Conservation (phyloP, 78 protist species). For the Chrysochromulina tobinii region DNA sequence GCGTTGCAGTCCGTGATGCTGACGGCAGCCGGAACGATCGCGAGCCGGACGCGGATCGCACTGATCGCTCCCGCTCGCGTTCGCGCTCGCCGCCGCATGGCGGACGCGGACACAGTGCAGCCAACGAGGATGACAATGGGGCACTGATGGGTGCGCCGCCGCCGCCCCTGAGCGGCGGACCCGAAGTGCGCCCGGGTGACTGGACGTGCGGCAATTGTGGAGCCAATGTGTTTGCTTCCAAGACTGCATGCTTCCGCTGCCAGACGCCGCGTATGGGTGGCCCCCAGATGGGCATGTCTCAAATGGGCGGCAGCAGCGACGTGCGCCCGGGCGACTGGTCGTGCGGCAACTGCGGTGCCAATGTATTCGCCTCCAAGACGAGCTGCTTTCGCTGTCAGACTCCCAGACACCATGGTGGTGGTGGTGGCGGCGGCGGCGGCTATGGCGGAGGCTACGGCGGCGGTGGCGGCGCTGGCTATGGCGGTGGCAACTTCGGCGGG, state of each 20-base stretch:
- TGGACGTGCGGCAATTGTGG: background rate
- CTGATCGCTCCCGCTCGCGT: no score
- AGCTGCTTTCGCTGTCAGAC: slow-evolving; percentile 18
- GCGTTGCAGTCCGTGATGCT: no score
- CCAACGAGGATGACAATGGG: no score
- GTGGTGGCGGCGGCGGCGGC: background rate
- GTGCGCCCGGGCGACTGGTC: slow-evolving; percentile 28
- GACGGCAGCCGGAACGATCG: no score
- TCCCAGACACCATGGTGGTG: slow-evolving; percentile 9
- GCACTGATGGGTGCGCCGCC: no score
- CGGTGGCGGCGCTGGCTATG: background rate
- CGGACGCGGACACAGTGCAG: no score
- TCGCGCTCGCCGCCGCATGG: no score
- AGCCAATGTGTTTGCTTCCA: background rate
- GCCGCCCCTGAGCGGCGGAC: background rate
- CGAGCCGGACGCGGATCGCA: no score
- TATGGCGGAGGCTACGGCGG: no score
- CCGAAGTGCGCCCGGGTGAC: background rate
- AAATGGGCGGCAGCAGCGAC: background rate
- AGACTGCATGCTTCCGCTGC: background rate
- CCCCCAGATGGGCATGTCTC: no score
- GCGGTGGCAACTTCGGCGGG: background rate
- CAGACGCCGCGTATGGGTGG: background rate
- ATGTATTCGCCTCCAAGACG: slow-evolving; percentile 19
- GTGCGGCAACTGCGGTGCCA: slow-evolving; percentile 8